A percentile compares a stretch with the other conserved stretches of the same genome.
Evolutionary conservation across 1,139 yeast species (phyloP).

Genomic region (Blastobotrys ciferrii): DNA sequence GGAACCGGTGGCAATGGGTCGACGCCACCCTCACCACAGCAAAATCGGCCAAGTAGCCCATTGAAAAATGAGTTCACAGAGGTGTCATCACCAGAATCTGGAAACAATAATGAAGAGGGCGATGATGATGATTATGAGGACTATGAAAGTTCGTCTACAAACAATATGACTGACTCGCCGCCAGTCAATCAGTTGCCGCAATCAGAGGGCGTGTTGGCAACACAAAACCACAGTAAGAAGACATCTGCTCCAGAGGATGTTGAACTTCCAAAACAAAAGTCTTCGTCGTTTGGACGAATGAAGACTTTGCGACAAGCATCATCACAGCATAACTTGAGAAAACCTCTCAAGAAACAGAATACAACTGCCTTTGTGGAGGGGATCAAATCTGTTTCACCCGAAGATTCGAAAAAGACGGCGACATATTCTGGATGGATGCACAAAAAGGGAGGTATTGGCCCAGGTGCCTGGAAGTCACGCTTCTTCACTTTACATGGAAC

Average conservation of each 20-base stretch:
- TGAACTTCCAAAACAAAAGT: slow-evolving; percentile 9
- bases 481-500: slow-evolving; percentile 92
- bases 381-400: slow-evolving; percentile 70
- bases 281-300: slow-evolving; percentile 18
- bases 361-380: slow-evolving; percentile 97
- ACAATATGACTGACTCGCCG: neutral
- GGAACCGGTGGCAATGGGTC: slow-evolving; percentile 15
- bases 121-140: slow-evolving; percentile 9
- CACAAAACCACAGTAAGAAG: neutral
- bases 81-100: neutral
- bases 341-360: slow-evolving; percentile 39
- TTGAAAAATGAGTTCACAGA: slow-evolving; percentile 3
- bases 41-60: slow-evolving; percentile 5
- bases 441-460: slow-evolving; percentile 81
- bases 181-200: neutral
- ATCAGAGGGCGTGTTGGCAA: neutral
- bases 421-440: slow-evolving; percentile 93
- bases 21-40: slow-evolving; percentile 15
- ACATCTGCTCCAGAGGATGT: slow-evolving; percentile 4
- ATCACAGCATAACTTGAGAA: slow-evolving; percentile 32
- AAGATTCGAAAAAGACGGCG: slow-evolving; percentile 74
- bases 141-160: neutral
- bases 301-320: slow-evolving; percentile 29
- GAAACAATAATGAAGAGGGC: neutral
- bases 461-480: slow-evolving; percentile 87